phyloP scores from a whole-genome alignment of 495 filamentous ascomycete genomes.

The Aspergillus avenaceus region DNA sequence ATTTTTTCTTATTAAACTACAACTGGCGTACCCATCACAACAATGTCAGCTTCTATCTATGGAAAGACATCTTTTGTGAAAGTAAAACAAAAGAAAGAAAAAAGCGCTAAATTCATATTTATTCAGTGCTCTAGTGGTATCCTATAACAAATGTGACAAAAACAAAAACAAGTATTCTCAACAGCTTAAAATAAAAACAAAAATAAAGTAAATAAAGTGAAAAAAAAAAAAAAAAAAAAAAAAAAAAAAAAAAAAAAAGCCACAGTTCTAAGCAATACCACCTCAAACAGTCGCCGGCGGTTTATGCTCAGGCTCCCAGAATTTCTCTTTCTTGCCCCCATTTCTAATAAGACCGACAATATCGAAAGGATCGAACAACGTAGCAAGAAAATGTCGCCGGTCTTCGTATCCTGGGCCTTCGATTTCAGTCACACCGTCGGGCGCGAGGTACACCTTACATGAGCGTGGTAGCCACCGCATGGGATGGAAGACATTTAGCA shows the following conservation, averaged over 20 bases:
- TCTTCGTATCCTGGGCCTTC: conserved; percentile 61
- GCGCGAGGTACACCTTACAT: conserved; percentile 59
- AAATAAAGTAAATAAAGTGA: no score
- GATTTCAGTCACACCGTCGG: conserved; percentile 63
- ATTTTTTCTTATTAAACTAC: background rate
- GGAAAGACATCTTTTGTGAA: no score
- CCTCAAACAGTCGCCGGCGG: background rate
- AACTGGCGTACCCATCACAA: no score
- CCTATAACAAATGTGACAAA: no score
- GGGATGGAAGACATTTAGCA: conserved; percentile 64
- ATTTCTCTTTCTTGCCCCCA: conserved; percentile 45
- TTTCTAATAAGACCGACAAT: conserved; percentile 52
- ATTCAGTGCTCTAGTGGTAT: no score
- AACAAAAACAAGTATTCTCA: no score
- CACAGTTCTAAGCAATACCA: background rate
- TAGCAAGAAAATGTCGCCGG: conserved; percentile 45
- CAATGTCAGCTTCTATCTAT: no score
- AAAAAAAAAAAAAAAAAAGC: background rate
- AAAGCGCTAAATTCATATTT: no score
- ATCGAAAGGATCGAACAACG: conserved; percentile 66
- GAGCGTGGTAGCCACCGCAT: conserved; percentile 55
- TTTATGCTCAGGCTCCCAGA: conserved; percentile 44
- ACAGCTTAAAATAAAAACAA: no score
- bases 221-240: background rate
- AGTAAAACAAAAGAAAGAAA: no score